These are phyloP conservation scores for Tuber borchii DNA, from an alignment of 495 filamentous ascomycete genomes.

Conservation along the genomic window DNA sequence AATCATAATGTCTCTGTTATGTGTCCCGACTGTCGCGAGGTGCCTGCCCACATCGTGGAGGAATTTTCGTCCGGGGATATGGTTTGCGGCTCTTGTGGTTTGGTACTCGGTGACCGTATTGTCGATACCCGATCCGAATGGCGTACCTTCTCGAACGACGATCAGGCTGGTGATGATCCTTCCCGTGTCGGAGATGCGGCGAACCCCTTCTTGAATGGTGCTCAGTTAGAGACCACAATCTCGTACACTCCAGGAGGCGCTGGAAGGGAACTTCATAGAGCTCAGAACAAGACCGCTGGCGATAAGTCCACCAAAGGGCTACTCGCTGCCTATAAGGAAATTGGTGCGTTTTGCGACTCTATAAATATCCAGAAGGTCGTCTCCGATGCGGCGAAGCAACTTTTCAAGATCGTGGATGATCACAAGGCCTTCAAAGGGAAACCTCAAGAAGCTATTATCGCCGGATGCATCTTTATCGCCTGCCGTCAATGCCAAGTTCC, in stretches of 20 bases:
- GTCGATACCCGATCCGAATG: slow-evolving; percentile 95
- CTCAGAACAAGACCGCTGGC: slow-evolving; percentile 73
- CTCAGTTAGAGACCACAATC: slow-evolving; percentile 86
- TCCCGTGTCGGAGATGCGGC: slow-evolving; percentile 92
- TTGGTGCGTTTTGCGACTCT: slow-evolving; percentile 77
- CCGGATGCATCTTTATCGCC: slow-evolving; percentile 93
- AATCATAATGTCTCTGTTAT: slow-evolving; percentile 78
- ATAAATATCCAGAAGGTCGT: slow-evolving; percentile 73
- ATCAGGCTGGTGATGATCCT: slow-evolving; percentile 86
- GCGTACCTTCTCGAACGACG: slow-evolving; percentile 97
- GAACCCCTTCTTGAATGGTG: slow-evolving; percentile 81
- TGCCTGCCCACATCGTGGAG: slow-evolving; percentile 83
- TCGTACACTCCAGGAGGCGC: slow-evolving; percentile 69
- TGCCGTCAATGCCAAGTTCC: slow-evolving; percentile 82
- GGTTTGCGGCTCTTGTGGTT: slow-evolving; percentile 82
- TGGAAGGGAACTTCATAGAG: slow-evolving; percentile 74
- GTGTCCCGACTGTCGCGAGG: slow-evolving; percentile 84
- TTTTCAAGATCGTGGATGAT: slow-evolving; percentile 90
- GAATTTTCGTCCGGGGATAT: slow-evolving; percentile 88
- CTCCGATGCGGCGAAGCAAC: slow-evolving; percentile 79
- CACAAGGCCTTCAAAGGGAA: slow-evolving; percentile 91
- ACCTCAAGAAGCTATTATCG: slow-evolving; percentile 85
- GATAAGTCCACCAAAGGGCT: slow-evolving; percentile 81
- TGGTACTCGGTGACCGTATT: slow-evolving; percentile 84
- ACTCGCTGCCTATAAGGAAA: slow-evolving; percentile 78